Evolutionary conservation across 2,329 filamentous ascomycete species (phyloP).

Genomic region (Ophidiomyces ophidiicola): DNA sequence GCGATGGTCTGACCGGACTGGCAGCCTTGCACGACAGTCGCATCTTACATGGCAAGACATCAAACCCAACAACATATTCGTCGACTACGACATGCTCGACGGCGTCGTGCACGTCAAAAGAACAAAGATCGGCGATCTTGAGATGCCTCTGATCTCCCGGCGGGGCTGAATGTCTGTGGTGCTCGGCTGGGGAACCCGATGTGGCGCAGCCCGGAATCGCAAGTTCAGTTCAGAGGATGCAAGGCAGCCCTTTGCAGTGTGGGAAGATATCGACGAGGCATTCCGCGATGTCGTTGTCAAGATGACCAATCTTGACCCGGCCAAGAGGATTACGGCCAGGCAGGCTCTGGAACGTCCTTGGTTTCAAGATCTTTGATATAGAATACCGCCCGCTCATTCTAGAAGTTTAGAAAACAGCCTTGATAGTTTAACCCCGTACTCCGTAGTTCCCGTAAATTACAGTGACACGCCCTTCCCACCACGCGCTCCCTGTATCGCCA

Average conservation of each 20-base stretch:
- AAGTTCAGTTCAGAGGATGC: slow-evolving; percentile 1
- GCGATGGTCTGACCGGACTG: slow-evolving; percentile 9
- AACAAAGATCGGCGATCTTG: slow-evolving; percentile 9
- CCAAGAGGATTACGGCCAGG: slow-evolving; percentile 73
- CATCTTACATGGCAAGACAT: slow-evolving; percentile 13
- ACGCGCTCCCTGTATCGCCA: too few relatives aligned
- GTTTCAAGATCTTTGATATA: slow-evolving; percentile 38
- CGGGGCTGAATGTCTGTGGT: slow-evolving; percentile 10
- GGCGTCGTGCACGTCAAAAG: slow-evolving; percentile 3
- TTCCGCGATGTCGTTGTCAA: neutral
- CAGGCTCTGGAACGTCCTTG: slow-evolving; percentile 84
- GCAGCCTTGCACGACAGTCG: slow-evolving; percentile 8
- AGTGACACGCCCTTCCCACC: too few relatives aligned
- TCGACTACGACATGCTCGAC: slow-evolving; percentile 6
- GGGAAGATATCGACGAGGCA: neutral
- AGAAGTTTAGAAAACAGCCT: too few relatives aligned
- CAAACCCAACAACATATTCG: slow-evolving; percentile 12
- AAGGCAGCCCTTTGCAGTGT: neutral
- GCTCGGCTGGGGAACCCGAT: slow-evolving; percentile 11
- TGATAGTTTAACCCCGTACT: too few relatives aligned
- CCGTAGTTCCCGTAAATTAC: too few relatives aligned
- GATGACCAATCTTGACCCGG: slow-evolving; percentile 47
- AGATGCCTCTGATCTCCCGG: slow-evolving; percentile 8
- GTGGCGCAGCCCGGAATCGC: slow-evolving; percentile 11
- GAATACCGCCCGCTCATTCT: neutral